Evolutionary conservation across 1,284 basidiomycete genomes (phyloP), one percentile per base, ranked within the genome.

Genomic region (Ustilago lituana): DNA sequence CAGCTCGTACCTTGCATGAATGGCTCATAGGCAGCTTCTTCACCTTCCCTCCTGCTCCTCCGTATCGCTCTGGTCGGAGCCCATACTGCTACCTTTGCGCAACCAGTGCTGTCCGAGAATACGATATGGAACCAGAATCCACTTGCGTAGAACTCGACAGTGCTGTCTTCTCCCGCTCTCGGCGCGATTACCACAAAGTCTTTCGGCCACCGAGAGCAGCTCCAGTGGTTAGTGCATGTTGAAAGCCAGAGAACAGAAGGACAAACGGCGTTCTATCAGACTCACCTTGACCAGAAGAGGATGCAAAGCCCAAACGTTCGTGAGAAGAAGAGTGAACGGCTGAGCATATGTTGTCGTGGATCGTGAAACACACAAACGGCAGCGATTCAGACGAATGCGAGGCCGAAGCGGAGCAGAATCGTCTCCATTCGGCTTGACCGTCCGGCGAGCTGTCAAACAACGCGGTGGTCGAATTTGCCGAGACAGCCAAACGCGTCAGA

Each of bases 171-270:
- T 1, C 17, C 43, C 5, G n/a, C 14, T 7, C 23, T 41, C 10
- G 60, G 60, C 11, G 60, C 48, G 12, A 48, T 31, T 11, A 57
- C 60, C 2, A 63, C 60, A 20, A 57, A 63, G n/a, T 55, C 59
- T 62, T 22, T 20, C 9, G 8, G 7, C 17, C 5, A 2, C 22
- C 11, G 12, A 20, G 23, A 14, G 12, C 12, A 15, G 8, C 20
- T 23, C 38, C 26, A 39, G 27, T 20, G 4, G 10, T n/a, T 36
- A 7, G 17, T 20, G 19, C 20, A 5, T 17, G n/a, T 38, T 12
- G 9, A 9, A 22, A 19, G 4, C 4, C 14, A 12, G 22, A 19
- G 8, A 15, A 8, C 2, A 11, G 15, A 27, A 10, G 5, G n/a
- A 17, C 35, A 7, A 9, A 5, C 17, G 15, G 11, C 9, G 9